phyloP scores from a whole-genome alignment of 2,329 filamentous ascomycete genomes.

The Diaporthe eres region DNA sequence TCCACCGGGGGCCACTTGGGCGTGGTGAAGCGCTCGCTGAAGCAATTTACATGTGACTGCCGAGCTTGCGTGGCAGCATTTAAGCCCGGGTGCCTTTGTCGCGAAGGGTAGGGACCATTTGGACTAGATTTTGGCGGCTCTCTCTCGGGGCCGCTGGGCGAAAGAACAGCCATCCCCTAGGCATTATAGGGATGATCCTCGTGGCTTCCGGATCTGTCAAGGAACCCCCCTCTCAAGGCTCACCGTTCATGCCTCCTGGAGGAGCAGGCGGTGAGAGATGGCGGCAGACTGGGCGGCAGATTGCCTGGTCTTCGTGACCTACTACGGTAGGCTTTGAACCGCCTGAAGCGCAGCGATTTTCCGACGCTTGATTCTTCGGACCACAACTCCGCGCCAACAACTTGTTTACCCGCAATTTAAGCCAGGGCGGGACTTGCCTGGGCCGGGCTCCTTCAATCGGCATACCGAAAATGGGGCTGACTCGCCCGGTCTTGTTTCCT shows the following conservation, averaged over 20 bases:
- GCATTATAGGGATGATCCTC: conserved; percentile 9
- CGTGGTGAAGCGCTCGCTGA: conserved; percentile 3
- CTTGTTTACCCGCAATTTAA: conserved; percentile 31
- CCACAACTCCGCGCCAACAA: conserved; percentile 32
- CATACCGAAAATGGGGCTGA: conserved; percentile 26
- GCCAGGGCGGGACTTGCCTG: conserved; percentile 1
- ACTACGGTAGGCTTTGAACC: conserved; percentile 4
- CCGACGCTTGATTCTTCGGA: conserved; percentile 33
- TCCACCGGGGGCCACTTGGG: background rate
- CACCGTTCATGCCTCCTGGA: conserved; percentile 14
- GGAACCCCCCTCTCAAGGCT: conserved; percentile 21
- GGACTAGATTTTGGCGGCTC: conserved; percentile 7
- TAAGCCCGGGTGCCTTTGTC: background rate
- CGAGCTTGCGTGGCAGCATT: conserved; percentile 10
- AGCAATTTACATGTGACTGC: conserved; percentile 32
- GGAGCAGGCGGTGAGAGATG: conserved; percentile 20
- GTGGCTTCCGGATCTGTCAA: background rate
- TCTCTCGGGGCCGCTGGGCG: background rate
- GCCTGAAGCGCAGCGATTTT: conserved; percentile 21
- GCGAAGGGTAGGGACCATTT: background rate
- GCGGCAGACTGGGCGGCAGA: conserved; percentile 21
- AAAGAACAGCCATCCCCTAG: background rate
- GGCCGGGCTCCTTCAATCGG: conserved; percentile 25
- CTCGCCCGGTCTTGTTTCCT: conserved; percentile 21
- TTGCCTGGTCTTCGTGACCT: conserved; percentile 3